A percentile compares a stretch with the other conserved stretches of the same genome.
phyloP scores from a whole-genome alignment of 495 filamentous ascomycete species.

The Hypoxylon perforatum region DNA sequence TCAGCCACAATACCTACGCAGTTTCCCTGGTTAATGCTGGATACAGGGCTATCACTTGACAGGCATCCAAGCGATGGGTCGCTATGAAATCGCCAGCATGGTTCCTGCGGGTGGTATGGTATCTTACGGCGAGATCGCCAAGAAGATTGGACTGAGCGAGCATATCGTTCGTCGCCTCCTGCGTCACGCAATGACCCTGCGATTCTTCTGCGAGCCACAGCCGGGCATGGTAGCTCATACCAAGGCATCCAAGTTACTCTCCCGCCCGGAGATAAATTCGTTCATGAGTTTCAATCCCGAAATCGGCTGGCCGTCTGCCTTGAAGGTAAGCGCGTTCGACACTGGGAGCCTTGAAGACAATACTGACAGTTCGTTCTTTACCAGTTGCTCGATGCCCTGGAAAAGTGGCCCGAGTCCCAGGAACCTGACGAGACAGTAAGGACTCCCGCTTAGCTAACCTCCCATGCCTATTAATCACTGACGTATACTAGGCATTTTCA shows the following conservation, averaged over 20 bases:
- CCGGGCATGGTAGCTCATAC: conserved; percentile 29
- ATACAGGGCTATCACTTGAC: conserved; percentile 33
- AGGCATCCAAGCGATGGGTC: conserved; percentile 47
- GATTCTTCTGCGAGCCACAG: conserved; percentile 55
- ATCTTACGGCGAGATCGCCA: conserved; percentile 48
- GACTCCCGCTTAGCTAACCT: not conserved
- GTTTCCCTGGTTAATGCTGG: not conserved
- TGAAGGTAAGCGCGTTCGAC: conserved; percentile 36
- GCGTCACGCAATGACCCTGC: conserved; percentile 58
- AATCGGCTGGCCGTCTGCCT: conserved; percentile 46
- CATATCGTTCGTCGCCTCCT: conserved; percentile 51
- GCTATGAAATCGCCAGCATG: conserved; percentile 45
- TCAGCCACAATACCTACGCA: not conserved
- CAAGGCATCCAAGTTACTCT: conserved; percentile 48
- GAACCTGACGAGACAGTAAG: conserved; percentile 47
- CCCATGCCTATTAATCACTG: too few relatives aligned
- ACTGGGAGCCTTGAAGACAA: not conserved
- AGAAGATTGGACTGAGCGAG: conserved; percentile 25
- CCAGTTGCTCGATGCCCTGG: conserved; percentile 34
- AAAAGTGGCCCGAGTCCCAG: conserved; percentile 34
- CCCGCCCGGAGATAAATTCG: conserved; percentile 36
- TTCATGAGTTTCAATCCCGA: not conserved
- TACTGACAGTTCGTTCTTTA: not conserved
- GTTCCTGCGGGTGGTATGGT: conserved; percentile 43
- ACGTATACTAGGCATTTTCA: conserved; percentile 42